Percentiles rank a stretch among this genome's conserved stretches.
Conservation (phyloP, 352 stramenopile genomes). For the Globisporangium cystogenes region DNA sequence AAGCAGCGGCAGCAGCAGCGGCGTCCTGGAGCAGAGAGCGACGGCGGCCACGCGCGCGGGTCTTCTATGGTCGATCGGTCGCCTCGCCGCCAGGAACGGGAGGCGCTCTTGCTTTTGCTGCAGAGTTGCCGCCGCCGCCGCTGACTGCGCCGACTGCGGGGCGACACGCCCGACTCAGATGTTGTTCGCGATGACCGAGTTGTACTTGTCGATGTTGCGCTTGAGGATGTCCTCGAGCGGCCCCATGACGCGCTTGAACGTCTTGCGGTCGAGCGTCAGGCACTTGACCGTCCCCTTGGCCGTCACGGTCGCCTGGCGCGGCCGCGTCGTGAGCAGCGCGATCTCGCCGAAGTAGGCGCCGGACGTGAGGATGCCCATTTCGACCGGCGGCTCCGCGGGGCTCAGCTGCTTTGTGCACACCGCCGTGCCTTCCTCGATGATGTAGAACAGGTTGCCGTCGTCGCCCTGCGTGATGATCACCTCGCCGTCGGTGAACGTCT, state of each 20-base stretch:
- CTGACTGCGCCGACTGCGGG: no score
- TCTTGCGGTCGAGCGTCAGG: conserved; percentile 89
- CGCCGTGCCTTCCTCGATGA: conserved; percentile 82
- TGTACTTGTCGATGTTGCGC: conserved; percentile 91
- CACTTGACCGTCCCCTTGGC: conserved; percentile 85
- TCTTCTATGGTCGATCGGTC: background rate
- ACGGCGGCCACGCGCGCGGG: background rate
- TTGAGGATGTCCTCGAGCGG: conserved; percentile 89
- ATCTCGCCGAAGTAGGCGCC: conserved; percentile 97
- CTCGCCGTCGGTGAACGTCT: conserved; percentile 82
- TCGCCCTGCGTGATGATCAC: conserved; percentile 90
- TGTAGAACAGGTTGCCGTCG: conserved; percentile 88
- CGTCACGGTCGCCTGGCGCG: conserved; percentile 86
- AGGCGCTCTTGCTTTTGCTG: background rate
- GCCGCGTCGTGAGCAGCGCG: conserved; percentile 91
- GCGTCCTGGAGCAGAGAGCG: background rate
- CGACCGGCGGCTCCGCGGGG: conserved; percentile 48
- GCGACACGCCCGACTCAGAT: conserved; percentile 40
- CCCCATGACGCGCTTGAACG: conserved; percentile 90
- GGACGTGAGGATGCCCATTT: conserved; percentile 87
- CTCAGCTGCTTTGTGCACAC: conserved; percentile 83
- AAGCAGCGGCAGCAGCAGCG: background rate
- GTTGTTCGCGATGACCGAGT: conserved; percentile 86
- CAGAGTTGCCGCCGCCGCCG: background rate
- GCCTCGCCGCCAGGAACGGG: background rate